A percentile compares a stretch with the other conserved stretches of the same genome.
Conservation (phyloP, 441 rosid genomes). For the Hura crepitans region DNA sequence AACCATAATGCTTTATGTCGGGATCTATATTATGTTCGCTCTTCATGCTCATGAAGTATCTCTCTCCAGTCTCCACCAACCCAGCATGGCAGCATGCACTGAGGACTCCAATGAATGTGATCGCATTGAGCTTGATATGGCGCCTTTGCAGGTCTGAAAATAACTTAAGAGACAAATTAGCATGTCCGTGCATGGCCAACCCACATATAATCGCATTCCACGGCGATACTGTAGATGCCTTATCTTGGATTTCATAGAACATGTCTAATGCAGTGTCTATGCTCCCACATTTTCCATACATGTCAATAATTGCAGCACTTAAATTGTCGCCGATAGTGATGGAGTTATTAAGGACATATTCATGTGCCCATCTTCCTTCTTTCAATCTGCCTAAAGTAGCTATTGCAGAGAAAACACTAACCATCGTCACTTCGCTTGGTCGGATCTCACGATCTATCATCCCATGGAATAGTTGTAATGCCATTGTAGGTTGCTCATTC, state of each 20-base stretch:
- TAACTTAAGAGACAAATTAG: conserved; percentile 54
- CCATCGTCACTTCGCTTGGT: conserved; percentile 77
- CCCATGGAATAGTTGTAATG: conserved; percentile 48
- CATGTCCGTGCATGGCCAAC: conserved; percentile 65
- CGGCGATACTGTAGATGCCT: conserved; percentile 48
- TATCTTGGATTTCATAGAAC: conserved; percentile 45
- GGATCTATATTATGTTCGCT: conserved; percentile 39
- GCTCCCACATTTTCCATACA: conserved; percentile 90
- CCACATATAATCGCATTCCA: conserved; percentile 90
- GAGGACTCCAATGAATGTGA: conserved; percentile 75
- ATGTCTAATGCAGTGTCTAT: conserved; percentile 51
- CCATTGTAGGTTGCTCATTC: conserved; percentile 44
- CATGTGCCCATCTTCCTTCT: conserved; percentile 63
- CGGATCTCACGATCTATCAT: conserved; percentile 51
- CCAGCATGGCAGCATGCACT: conserved; percentile 78
- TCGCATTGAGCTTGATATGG: conserved; percentile 49
- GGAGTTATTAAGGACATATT: conserved; percentile 38
- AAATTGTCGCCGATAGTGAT: conserved; percentile 54
- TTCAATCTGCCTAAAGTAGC: conserved; percentile 50
- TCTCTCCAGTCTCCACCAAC: conserved; percentile 50
- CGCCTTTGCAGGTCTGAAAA: conserved; percentile 46
- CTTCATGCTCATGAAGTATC: conserved; percentile 58
- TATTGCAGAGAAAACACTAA: conserved; percentile 62
- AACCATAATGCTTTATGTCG: conserved; percentile 52
- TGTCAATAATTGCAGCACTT: conserved; percentile 71